Evolutionary conservation across 768 basidiomycete genomes (phyloP), one percentile per base, ranked within the genome.

Genomic region (Boletus subparvulus): DNA sequence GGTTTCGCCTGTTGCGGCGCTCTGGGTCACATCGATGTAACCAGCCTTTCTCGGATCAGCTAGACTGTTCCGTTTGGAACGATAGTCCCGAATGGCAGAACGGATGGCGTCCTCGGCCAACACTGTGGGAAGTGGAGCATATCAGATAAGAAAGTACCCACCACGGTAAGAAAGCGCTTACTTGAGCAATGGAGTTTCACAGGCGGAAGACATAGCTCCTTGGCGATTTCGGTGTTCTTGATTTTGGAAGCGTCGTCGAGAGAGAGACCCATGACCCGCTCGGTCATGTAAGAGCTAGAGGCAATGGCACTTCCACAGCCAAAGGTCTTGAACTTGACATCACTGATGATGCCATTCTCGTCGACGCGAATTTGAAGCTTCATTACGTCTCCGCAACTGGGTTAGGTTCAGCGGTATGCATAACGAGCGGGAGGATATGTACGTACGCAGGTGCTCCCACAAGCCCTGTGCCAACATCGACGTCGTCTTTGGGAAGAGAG

Each of bases 321-420:
- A 73, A 99, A 98, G 0, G 97, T 98, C 80, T 98, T 99, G 82
- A 98, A 98, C 77, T 96, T 97, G 75, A 98, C 97, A 70, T 99
- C 97, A 47, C 89, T 90, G 68, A 99, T 99, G 74, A 98, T 83
- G 36, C 94, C 94, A 36, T 90, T 80, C 57, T 96, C 94, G 73
- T 96, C 87, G 55, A 99, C 97, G 64, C 93, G 88, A 69, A 99
- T 99, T 75, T 98, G 96, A 12, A 99, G 86, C 75, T 98, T 98
- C 96, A 99, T 99, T 45, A 98, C 96, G 77, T 97, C 94, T 65
- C 94, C 94, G 69, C 94, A 96, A 5, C 94, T 95, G 68, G 51
- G 62, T 45, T 30, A 35, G 39, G 54, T 62, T 63, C 54, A 65
- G 66, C 40, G 50, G 39, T 55, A 56, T 43, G 65, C 36, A 48